Evolutionary conservation across 2,329 filamentous ascomycete species (phyloP).

Genomic region (Aspergillus flavus): DNA sequence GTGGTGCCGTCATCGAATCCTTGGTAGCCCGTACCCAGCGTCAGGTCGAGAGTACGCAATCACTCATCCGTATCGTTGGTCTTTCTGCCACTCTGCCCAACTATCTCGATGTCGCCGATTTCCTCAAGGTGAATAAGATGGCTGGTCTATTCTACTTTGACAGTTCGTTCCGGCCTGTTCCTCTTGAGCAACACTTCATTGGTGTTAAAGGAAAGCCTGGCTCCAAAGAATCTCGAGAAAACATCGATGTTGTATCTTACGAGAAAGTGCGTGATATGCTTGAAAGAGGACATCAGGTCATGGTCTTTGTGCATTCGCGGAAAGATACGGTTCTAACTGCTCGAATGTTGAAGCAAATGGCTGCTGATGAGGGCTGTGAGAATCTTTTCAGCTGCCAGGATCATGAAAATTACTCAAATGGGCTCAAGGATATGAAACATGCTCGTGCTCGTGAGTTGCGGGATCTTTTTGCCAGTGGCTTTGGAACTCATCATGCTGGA

Average conservation of each 20-base stretch:
- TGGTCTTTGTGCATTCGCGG: constrained; percentile 98
- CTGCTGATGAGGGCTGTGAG: constrained; percentile 73
- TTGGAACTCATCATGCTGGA: constrained; percentile 94
- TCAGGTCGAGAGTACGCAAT: constrained; percentile 97
- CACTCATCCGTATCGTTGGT: constrained; percentile 91
- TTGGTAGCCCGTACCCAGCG: constrained; percentile 92
- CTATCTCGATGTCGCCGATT: constrained; percentile 94
- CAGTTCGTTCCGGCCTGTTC: constrained; percentile 90
- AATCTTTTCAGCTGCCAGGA: constrained; percentile 81
- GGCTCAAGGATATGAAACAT: constrained; percentile 79
- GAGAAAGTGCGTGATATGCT: constrained; percentile 97
- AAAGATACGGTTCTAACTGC: constrained; percentile 92
- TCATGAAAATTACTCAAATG: constrained; percentile 79
- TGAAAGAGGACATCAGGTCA: constrained; percentile 87
- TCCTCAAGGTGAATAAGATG: constrained; percentile 91
- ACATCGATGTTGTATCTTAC: constrained; percentile 82
- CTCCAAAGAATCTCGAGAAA: constrained; percentile 79
- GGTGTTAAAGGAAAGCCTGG: constrained; percentile 89
- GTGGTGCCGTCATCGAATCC: constrained; percentile 93
- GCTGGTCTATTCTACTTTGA: constrained; percentile 97
- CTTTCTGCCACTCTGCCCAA: constrained; percentile 95
- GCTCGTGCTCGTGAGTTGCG: constrained; percentile 85
- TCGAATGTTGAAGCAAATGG: constrained; percentile 82
- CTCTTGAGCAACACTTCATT: constrained; percentile 94
- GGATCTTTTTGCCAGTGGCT: constrained; percentile 84